Conservation (phyloP, 257 asterid species). For the Gentiana dahurica region DNA sequence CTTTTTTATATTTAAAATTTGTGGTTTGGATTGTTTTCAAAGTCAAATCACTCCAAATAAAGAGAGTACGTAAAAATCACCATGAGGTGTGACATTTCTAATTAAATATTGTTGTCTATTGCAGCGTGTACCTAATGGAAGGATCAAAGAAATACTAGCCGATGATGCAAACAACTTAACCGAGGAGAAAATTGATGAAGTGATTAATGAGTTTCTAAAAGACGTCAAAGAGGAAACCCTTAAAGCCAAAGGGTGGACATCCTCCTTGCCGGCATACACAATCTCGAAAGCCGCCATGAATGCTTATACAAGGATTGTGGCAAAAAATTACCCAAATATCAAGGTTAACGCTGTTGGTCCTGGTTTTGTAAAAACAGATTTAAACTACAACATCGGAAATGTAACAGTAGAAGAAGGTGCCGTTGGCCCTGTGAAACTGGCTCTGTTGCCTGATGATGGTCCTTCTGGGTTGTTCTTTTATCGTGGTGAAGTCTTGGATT, state of each 20-base stretch:
- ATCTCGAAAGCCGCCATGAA: constrained; percentile 26
- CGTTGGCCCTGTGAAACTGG: constrained; percentile 11
- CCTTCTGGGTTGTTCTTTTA: constrained; percentile 19
- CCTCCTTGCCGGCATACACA: constrained; percentile 11
- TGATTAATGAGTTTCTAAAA: constrained; percentile 6
- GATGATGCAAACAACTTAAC: constrained; percentile 12
- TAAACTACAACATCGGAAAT: constrained; percentile 10
- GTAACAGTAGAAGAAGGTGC: constrained; percentile 14
- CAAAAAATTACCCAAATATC: constrained; percentile 13
- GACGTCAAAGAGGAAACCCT: constrained; percentile 10
- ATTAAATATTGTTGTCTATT: background rate
- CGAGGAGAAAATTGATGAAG: constrained; percentile 17
- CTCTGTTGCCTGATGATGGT: constrained; percentile 16
- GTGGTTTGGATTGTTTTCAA: background rate
- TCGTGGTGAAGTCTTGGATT: background rate
- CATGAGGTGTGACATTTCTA: constrained; percentile 1
- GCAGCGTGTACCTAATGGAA: constrained; percentile 6
- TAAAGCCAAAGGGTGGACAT: constrained; percentile 24
- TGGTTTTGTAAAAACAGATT: constrained; percentile 17
- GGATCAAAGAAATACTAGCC: constrained; percentile 8
- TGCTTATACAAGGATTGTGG: constrained; percentile 21
- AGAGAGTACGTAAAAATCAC: background rate
- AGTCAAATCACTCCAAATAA: too few relatives aligned
- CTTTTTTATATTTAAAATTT: background rate
- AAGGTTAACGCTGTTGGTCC: constrained; percentile 21